Evolutionary conservation across 768 basidiomycete genomes (phyloP).

Genomic region (Leccinum variicolor): DNA sequence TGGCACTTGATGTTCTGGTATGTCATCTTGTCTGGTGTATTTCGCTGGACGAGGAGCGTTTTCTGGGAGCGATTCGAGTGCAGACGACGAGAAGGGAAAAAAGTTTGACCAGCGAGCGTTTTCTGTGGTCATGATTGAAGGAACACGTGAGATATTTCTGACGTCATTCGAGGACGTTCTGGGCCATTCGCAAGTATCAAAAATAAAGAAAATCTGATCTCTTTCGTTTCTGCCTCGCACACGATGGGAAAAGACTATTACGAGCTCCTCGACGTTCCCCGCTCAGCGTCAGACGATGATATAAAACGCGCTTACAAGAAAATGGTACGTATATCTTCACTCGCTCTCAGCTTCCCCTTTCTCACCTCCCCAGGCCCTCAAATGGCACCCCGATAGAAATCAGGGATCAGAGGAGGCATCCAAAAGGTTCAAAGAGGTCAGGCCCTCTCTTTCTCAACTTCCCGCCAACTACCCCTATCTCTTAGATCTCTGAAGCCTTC

Average conservation of each 20-base stretch:
- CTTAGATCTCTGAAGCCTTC: slow-evolving; percentile 89
- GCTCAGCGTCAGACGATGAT: slow-evolving; percentile 74
- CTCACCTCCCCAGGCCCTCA: slow-evolving; percentile 57
- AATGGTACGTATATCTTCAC: slow-evolving; percentile 51
- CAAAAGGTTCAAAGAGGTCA: slow-evolving; percentile 88
- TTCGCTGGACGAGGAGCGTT: slow-evolving; percentile 35
- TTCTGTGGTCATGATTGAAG: slow-evolving; percentile 11
- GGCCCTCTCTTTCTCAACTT: slow-evolving; percentile 3
- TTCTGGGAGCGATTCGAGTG: slow-evolving; percentile 48
- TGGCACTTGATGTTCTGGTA: slow-evolving; percentile 44
- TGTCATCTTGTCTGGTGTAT: slow-evolving; percentile 70
- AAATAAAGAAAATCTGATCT: neutral
- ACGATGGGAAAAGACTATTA: slow-evolving; percentile 88
- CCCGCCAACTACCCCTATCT: neutral
- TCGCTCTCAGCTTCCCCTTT: neutral
- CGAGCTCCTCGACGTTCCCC: slow-evolving; percentile 71
- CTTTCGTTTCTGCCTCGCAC: neutral
- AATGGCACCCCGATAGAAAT: slow-evolving; percentile 96
- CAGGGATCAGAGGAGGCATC: slow-evolving; percentile 80
- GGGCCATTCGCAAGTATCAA: slow-evolving; percentile 25
- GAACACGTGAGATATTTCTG: slow-evolving; percentile 14
- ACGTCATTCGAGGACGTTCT: slow-evolving; percentile 35
- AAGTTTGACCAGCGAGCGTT: slow-evolving; percentile 48
- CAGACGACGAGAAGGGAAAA: slow-evolving; percentile 68
- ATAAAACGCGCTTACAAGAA: slow-evolving; percentile 97